Base-by-base conservation (phyloP, 2,329 filamentous ascomycete genomes). In the Ceratocystis destructans region DNA sequence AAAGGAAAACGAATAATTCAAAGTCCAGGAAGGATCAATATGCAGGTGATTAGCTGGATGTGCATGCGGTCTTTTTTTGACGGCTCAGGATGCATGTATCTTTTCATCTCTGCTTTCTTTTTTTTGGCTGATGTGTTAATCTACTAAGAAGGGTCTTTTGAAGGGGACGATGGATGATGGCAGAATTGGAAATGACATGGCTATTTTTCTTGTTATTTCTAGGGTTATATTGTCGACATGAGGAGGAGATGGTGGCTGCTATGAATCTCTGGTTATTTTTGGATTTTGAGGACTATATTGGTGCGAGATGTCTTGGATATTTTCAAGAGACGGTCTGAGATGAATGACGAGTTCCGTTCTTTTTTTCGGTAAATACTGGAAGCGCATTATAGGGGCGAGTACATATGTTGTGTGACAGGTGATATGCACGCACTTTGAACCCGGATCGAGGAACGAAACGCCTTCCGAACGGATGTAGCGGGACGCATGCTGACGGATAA, bases 231-330 rank as follows among this genome's bases (percentile, higher is more conserved):
- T 28, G 61, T n/a, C 57, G 44, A 44, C 15, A 6, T 46, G 22
- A 46, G 20, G 12, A 62, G 41, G 44, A 63, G 31, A 22, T 12
- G 61, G 25, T 45, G 25, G 8, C 20, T 28, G 44, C 20, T 28
- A 33, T 31, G 20, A 37, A 48, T 46, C 41, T 33, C 8, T 67
- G 20, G 48, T 57, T 63, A 57, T 22, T 31, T 41, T 63, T 57
- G 28, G 12, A 15, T 41, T 41, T 41, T 41, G 37, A 41, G 37
- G 55, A n/a, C 28, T 59, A 59, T 59, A 59, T 59, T 37, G 33
- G 55, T 59, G 55, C 17, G 31, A 59, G 28, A 55, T 64, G 44
- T 44, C 53, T 65, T 46, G 53, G 64, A 63, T 17, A 41, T 22
- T 65, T 28, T 37, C 55, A 59, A 10, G 33, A 37, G 31, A 33